These are phyloP conservation scores for Mucor ambiguus DNA, from an alignment of 371 early-diverging fungal species.

Conservation along the genomic window DNA sequence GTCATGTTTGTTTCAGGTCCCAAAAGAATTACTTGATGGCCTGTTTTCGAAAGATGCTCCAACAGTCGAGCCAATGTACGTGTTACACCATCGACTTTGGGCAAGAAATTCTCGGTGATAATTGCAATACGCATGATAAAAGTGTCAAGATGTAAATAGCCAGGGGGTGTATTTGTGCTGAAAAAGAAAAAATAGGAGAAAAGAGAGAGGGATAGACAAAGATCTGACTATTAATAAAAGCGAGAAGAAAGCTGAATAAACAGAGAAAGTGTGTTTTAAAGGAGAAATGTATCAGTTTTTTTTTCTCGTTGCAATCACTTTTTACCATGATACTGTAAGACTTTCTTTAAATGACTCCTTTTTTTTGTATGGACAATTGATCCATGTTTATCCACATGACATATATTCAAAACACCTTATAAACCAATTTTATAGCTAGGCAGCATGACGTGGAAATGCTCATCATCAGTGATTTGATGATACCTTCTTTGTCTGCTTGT, in stretches of 20 bases:
- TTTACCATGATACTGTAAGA: neutral
- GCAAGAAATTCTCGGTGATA: slow-evolving; percentile 52
- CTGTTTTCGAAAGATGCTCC: slow-evolving; percentile 38
- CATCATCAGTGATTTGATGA: slow-evolving; percentile 2
- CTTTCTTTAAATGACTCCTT: slow-evolving; percentile 3
- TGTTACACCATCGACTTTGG: slow-evolving; percentile 58
- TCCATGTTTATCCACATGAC: slow-evolving; percentile 5
- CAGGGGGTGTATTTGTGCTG: slow-evolving; percentile 2
- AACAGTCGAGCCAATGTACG: slow-evolving; percentile 45
- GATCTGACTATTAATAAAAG: neutral
- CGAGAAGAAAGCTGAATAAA: neutral
- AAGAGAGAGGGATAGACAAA: neutral
- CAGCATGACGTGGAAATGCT: neutral
- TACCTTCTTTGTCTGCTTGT: neutral
- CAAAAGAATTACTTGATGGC: slow-evolving; percentile 42
- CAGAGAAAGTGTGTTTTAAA: slow-evolving; percentile 1
- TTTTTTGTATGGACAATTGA: neutral
- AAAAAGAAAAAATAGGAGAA: neutral
- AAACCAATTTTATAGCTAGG: neutral
- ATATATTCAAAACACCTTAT: neutral
- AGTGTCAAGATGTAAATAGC: neutral
- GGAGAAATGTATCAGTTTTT: slow-evolving; percentile 4
- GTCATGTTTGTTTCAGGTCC: slow-evolving; percentile 48
- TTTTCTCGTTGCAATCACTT: neutral
- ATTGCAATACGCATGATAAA: slow-evolving; percentile 49